Evolutionary conservation across 2,329 filamentous ascomycete genomes (phyloP).

Genomic region (Aureobasidium sp.): DNA sequence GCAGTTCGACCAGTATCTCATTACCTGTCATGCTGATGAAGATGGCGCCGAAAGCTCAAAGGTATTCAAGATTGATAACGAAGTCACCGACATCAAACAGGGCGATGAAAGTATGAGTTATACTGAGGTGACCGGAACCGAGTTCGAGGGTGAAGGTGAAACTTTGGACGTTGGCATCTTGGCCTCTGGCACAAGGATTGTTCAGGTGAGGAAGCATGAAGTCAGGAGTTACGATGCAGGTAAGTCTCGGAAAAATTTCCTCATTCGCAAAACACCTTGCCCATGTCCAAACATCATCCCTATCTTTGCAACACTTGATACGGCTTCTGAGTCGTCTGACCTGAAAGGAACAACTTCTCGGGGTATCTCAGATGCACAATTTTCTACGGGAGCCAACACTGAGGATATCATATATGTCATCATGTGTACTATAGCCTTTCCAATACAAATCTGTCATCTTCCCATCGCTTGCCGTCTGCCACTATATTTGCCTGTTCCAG

Average conservation of each 20-base stretch:
- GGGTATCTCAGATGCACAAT: not conserved
- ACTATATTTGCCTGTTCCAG: not conserved
- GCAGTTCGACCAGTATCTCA: conserved; percentile 71
- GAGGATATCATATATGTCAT: not conserved
- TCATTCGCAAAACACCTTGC: conserved; percentile 4
- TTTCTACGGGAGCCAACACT: not conserved
- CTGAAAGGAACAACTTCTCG: not conserved
- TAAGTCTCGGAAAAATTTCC: conserved; percentile 40
- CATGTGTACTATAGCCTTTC: conserved; percentile 12
- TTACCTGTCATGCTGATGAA: conserved; percentile 64
- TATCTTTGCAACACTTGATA: not conserved
- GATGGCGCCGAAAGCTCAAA: conserved; percentile 68
- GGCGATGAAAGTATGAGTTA: conserved; percentile 37
- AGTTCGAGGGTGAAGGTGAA: conserved; percentile 84
- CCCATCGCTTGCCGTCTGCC: conserved; percentile 2
- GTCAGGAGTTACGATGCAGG: conserved; percentile 85
- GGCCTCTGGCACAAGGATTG: conserved; percentile 70
- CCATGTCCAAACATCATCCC: not conserved
- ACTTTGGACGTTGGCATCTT: conserved; percentile 82
- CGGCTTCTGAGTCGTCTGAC: not conserved
- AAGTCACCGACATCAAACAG: conserved; percentile 59
- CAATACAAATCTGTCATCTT: conserved; percentile 15
- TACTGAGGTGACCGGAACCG: conserved; percentile 62
- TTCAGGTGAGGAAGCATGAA: conserved; percentile 82
- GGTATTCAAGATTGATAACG: conserved; percentile 53